Base-by-base conservation (phyloP, 2,329 filamentous ascomycete genomes). In the Aspergillus felis region DNA sequence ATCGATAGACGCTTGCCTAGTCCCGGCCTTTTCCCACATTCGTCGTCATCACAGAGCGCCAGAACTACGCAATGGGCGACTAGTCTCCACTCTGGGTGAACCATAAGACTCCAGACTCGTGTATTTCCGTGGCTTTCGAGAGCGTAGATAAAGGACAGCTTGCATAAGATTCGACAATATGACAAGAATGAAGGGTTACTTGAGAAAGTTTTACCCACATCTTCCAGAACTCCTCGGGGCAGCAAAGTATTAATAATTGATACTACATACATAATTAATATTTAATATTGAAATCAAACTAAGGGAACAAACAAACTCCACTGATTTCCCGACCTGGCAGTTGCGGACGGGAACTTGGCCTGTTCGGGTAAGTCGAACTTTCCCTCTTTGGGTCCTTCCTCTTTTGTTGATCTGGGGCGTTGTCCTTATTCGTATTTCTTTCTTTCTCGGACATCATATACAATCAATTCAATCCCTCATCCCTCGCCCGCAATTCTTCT, bases 341-440 rank as follows among this genome's bases (percentile, higher is more conserved):
- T 22, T 59, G 51, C 57, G 54, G 62, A 66, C 68, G 68, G 65
- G 65, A 56, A 58, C 57, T 49, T 55, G 55, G 60, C 67, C 50
- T 61, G 52, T 59, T 64, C 35, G 50, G 56, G 63, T 59, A 62
- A 60, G 63, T 60, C 27, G 54, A 52, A 44, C 55, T 51, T 56
- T 69, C 64, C 64, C 68, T 57, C 67, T 66, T 64, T 58, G 66
- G 64, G 53, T 62, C 66, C 65, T 61, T 57, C 58, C 65, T 65
- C 49, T 64, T 68, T 65, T 61, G 61, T 61, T 51, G 55, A 60
- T 65, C 54, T 59, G 59, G 56, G 51, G 58, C 29, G 57, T 50
- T 47, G n/a, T 22, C 38, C 32, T 17, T 17, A 35, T 42, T 38
- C 27, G 1, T 41, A 42, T 52, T 25, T 22, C 17, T 20, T 24